Base-by-base conservation (phyloP, 192 early-diverging fungal species). In the Entomortierella beljakovae region DNA sequence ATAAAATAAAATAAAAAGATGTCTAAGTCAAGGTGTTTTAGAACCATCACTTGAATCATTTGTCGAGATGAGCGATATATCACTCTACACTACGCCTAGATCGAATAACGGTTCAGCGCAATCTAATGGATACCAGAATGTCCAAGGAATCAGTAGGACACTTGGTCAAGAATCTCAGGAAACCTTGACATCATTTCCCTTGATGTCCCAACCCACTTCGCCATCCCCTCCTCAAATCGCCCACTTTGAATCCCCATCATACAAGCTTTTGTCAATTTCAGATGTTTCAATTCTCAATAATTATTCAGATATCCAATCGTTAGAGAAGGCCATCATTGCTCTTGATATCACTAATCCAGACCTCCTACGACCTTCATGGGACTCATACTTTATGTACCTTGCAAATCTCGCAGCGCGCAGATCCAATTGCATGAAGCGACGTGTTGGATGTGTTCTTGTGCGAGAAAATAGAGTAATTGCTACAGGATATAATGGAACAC, bases 401-500 rank as follows among this genome's bases (percentile, higher is more conserved):
- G 95, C 95, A 4, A 92, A 97, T 70, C 85, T 99, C 35, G 97
- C 97, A 13, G 93, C 97, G 8, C 83, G 87, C 32, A 82, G 97
- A 35, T 92, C 92, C 20, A 99, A 99, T 67, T 99, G 96, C 84
- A 99, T 99, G 98, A 99, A 99, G 62, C 89, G 97, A 25, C 88
- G 95, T 33, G 98, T 99, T 13, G 98, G 98, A 1, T 95, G 94
- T 80, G 95, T 99, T 16, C 79, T 99, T 25, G 94, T 95, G 22
- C 93, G 92, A 57, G 91, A 99, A 56, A 87, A 81, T 37, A 86
- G 94, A 49, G 93, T 99, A 31, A 93, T 99, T 49, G 92, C 97
- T 3, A 99, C 97, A 18, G 98, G 98, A n/a, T 99, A 99, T 81
- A 99, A 99, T 70, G 98, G 98, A 1, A 99, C 97, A 6, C 97